Conservation (phyloP, 2,329 filamentous ascomycete species). For the Phoma herbarum region DNA sequence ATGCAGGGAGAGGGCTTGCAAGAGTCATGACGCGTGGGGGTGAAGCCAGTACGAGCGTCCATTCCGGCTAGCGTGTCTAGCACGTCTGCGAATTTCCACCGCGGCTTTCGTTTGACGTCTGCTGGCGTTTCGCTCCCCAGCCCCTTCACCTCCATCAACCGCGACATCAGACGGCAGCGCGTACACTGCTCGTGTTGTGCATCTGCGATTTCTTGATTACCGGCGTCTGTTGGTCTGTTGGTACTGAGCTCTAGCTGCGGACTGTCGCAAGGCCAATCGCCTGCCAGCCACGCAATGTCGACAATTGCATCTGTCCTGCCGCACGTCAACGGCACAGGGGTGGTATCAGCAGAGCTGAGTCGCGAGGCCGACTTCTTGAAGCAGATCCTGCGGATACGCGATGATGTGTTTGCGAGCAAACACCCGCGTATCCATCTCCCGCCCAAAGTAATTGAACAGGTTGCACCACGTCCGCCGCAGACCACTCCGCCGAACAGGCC, state of each 20-base stretch:
- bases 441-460: conserved; percentile 59
- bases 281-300: conserved; percentile 43
- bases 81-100: conserved; percentile 19
- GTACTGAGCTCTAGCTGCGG: conserved; percentile 30
- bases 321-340: conserved; percentile 46
- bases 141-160: conserved; percentile 35
- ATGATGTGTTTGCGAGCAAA: conserved; percentile 80
- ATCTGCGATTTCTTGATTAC: conserved; percentile 30
- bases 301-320: conserved; percentile 39
- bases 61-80: conserved; percentile 29
- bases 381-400: conserved; percentile 81
- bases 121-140: conserved; percentile 29
- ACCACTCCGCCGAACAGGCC: conserved; percentile 40
- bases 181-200: conserved; percentile 39
- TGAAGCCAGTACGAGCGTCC: conserved; percentile 16
- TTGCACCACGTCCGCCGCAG: conserved; percentile 47
- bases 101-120: conserved; percentile 20
- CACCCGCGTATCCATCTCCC: conserved; percentile 70
- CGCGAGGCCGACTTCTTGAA: conserved; percentile 68
- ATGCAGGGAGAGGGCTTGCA: conserved; percentile 5
- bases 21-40: conserved; percentile 25
- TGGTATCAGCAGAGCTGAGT: conserved; percentile 49
- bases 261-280: conserved; percentile 32
- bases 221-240: conserved; percentile 27
- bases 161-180: conserved; percentile 34